These are phyloP conservation scores for Xylaria sp. DNA, from an alignment of 2,329 filamentous ascomycete species.

Conservation along the genomic window DNA sequence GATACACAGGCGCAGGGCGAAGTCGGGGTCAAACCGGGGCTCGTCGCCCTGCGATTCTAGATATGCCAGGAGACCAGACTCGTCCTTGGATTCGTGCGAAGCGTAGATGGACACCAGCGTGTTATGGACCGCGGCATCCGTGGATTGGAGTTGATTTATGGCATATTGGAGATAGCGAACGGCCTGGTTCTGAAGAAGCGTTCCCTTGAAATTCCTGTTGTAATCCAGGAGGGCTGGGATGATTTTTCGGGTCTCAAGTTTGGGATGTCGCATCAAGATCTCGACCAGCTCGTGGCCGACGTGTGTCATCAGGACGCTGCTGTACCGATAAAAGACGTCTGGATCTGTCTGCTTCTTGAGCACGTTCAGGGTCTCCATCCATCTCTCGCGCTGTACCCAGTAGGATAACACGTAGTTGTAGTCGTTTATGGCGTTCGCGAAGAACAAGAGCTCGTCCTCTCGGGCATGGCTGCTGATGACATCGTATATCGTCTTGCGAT, in stretches of 20 bases:
- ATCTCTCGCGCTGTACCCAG: slow-evolving; percentile 94
- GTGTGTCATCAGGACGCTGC: slow-evolving; percentile 93
- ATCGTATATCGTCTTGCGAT: slow-evolving; percentile 91
- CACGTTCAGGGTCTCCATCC: slow-evolving; percentile 83
- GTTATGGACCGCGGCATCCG: slow-evolving; percentile 89
- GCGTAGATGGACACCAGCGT: slow-evolving; percentile 96
- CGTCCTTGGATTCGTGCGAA: slow-evolving; percentile 79
- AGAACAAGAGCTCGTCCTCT: slow-evolving; percentile 89
- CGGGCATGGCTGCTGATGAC: slow-evolving; percentile 94
- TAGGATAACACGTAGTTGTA: slow-evolving; percentile 95
- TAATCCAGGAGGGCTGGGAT: slow-evolving; percentile 95
- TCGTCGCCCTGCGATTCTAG: slow-evolving; percentile 88
- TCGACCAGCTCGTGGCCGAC: slow-evolving; percentile 86
- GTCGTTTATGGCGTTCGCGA: slow-evolving; percentile 85
- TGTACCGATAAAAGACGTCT: slow-evolving; percentile 95
- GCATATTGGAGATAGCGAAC: slow-evolving; percentile 91
- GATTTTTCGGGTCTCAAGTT: slow-evolving; percentile 81
- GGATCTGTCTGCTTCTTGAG: slow-evolving; percentile 91
- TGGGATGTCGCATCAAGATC: slow-evolving; percentile 87
- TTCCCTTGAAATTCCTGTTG: slow-evolving; percentile 73
- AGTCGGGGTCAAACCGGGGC: slow-evolving; percentile 90
- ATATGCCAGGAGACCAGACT: slow-evolving; percentile 83
- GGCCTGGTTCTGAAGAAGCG: slow-evolving; percentile 81
- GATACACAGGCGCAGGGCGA: slow-evolving; percentile 92
- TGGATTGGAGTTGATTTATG: slow-evolving; percentile 81